Conservation (phyloP, 169 alveolate species). For the Cryptosporidium bovis region DNA sequence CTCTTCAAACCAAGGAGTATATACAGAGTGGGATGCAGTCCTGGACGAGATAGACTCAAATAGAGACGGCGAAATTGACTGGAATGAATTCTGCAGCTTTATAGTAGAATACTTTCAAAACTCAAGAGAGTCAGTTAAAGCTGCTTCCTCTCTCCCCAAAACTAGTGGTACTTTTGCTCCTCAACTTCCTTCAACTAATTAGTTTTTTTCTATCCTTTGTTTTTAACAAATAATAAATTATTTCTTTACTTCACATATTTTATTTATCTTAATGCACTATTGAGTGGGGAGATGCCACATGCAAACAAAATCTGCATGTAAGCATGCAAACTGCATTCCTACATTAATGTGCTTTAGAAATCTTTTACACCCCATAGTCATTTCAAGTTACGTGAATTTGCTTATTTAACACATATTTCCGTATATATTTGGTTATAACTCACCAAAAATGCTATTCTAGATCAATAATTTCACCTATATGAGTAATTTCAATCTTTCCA, state of each 20-base stretch:
- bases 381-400: background rate
- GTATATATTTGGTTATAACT: background rate
- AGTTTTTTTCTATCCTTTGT: too few species aligned
- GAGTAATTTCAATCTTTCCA: background rate
- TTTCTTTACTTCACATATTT: too few species aligned
- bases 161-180: background rate
- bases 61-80: constrained; percentile 42
- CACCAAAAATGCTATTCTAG: background rate
- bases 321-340: too few species aligned
- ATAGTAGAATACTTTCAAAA: constrained; percentile 29
- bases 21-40: constrained; percentile 58
- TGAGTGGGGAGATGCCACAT: too few species aligned
- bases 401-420: background rate
- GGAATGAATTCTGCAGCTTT: constrained; percentile 60
- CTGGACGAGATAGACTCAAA: constrained; percentile 54
- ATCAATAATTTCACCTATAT: background rate
- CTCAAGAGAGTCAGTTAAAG: constrained; percentile 26
- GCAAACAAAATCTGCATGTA: too few species aligned
- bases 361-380: background rate
- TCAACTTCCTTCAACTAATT: too few species aligned
- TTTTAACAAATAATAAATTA: too few species aligned
- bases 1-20: constrained; percentile 60
- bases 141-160: background rate
- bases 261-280: too few species aligned
- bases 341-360: background rate